phyloP scores from a whole-genome alignment of 495 filamentous ascomycete species.

The Penicillium fimorum region DNA sequence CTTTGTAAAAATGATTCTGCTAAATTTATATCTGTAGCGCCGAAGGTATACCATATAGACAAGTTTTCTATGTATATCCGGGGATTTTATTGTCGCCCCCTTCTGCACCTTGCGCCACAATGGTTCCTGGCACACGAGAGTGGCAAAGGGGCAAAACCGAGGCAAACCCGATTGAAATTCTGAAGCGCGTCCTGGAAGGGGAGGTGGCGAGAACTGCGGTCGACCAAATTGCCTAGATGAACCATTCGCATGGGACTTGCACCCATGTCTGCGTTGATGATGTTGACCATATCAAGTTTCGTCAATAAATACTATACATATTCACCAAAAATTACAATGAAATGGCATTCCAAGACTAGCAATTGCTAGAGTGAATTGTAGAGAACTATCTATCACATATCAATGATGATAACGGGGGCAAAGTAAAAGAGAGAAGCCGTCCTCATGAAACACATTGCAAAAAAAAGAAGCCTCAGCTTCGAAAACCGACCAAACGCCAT shows the following conservation, averaged over 20 bases:
- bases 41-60: too few relatives aligned
- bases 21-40: too few relatives aligned
- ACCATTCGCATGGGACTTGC: background rate
- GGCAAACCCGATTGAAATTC: background rate
- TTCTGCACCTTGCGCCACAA: background rate
- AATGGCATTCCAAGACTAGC: constrained; percentile 6
- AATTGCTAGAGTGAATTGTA: constrained; percentile 17
- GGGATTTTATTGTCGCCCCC: background rate
- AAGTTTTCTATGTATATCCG: too few relatives aligned
- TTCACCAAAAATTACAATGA: background rate
- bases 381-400: constrained; percentile 14
- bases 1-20: too few relatives aligned
- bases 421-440: constrained; percentile 30
- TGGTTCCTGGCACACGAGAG: constrained; percentile 6
- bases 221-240: background rate
- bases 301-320: background rate
- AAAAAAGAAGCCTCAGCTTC: constrained; percentile 32
- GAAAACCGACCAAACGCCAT: constrained; percentile 47
- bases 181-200: background rate
- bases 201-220: constrained; percentile 1
- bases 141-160: constrained; percentile 15
- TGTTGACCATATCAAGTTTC: background rate
- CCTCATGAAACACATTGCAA: constrained; percentile 19
- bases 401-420: constrained; percentile 7
- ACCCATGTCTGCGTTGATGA: background rate